Percentiles rank a stretch among this genome's conserved stretches.
These are phyloP conservation scores for Senna siamea DNA, from an alignment of 306 rosid species.

Conservation along the genomic window DNA sequence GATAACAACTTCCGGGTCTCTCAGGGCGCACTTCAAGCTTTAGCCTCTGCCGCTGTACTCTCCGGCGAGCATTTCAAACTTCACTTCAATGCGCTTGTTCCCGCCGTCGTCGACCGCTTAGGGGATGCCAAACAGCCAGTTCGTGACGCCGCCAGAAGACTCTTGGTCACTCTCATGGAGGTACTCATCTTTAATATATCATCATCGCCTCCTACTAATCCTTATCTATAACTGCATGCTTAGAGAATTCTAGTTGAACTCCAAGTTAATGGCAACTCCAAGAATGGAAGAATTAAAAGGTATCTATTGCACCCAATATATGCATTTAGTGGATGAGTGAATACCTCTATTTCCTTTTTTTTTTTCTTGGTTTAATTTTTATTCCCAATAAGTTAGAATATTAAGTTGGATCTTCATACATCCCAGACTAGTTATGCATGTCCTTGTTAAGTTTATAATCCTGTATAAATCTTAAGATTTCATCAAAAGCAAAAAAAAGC, in stretches of 20 bases:
- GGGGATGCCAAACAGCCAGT: slow-evolving; percentile 99
- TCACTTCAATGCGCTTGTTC: slow-evolving; percentile 94
- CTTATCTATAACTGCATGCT: neutral
- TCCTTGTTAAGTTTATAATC: neutral
- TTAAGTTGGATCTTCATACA: neutral
- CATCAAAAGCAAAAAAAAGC: neutral
- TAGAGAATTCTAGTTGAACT: neutral
- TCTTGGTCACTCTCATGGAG: slow-evolving; percentile 98
- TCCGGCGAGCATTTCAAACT: slow-evolving; percentile 95
- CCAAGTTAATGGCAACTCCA: neutral
- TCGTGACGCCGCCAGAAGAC: slow-evolving; percentile 91
- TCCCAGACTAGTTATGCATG: no score
- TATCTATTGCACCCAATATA: neutral
- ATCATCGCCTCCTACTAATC: neutral
- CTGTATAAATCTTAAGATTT: neutral
- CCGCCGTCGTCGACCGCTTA: slow-evolving; percentile 91
- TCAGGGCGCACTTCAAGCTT: slow-evolving; percentile 93
- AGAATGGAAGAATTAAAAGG: neutral
- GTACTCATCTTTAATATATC: slow-evolving; percentile 38
- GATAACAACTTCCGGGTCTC: slow-evolving; percentile 93
- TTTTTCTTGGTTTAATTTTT: no score
- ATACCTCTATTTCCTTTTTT: no score
- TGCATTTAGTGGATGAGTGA: neutral
- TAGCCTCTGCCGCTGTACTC: slow-evolving; percentile 96
- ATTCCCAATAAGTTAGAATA: neutral